Evolutionary conservation across 2,329 filamentous ascomycete species (phyloP).

Genomic region (Verticillium klebahnii): DNA sequence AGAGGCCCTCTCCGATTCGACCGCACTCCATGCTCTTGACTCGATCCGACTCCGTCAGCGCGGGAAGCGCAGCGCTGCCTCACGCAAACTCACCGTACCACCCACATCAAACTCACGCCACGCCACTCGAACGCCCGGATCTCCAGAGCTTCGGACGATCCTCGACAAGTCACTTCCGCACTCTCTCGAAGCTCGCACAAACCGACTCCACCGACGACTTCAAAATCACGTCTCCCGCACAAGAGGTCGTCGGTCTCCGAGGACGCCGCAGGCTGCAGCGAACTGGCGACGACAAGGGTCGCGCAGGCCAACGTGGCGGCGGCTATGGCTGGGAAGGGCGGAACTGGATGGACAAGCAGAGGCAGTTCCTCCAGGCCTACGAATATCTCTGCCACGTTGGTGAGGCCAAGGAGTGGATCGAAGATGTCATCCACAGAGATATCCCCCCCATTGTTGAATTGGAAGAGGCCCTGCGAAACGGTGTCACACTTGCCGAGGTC

Average conservation of each 20-base stretch:
- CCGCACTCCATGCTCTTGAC: constrained; percentile 60
- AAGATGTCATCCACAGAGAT: constrained; percentile 76
- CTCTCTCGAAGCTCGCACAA: constrained; percentile 77
- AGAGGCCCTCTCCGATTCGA: constrained; percentile 37
- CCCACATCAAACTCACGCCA: constrained; percentile 32
- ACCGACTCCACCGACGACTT: constrained; percentile 75
- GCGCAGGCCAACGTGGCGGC: constrained; percentile 39
- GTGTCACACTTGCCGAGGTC: constrained; percentile 89
- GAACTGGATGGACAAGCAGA: constrained; percentile 99
- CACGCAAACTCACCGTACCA: constrained; percentile 25
- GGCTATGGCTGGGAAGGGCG: constrained; percentile 72
- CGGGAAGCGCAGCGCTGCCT: constrained; percentile 24
- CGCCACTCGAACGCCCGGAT: constrained; percentile 62
- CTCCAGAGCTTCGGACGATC: constrained; percentile 81
- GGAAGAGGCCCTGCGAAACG: constrained; percentile 87
- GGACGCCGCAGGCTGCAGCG: constrained; percentile 81
- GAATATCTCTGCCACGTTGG: constrained; percentile 99
- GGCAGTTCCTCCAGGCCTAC: constrained; percentile 93
- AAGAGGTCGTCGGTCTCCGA: constrained; percentile 83
- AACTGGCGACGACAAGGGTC: constrained; percentile 43
- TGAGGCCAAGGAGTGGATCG: constrained; percentile 99
- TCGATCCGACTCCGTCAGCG: constrained; percentile 49
- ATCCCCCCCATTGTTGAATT: constrained; percentile 91
- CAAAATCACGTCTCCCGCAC: constrained; percentile 67
- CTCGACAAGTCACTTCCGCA: constrained; percentile 82